These are phyloP conservation scores for Agapanthus africanus DNA, from an alignment of 106 monocot genomes.

Conservation along the genomic window DNA sequence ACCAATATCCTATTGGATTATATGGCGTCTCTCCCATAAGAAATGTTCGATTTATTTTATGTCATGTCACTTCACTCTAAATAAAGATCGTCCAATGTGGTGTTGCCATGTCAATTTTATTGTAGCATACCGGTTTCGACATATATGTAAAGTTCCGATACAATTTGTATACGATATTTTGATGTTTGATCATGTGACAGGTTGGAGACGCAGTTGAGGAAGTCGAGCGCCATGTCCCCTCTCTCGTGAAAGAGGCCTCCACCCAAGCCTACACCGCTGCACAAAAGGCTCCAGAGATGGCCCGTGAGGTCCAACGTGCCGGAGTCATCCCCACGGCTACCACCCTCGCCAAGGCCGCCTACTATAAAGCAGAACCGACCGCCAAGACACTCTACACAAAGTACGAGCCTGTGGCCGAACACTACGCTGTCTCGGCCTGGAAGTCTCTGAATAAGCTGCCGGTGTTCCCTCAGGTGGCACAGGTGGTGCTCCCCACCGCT, in stretches of 20 bases:
- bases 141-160: no score
- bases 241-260: slow-evolving; percentile 23
- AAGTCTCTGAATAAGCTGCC: slow-evolving; percentile 69
- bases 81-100: no score
- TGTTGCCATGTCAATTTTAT: no score
- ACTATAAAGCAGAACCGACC: slow-evolving; percentile 20
- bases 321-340: slow-evolving; percentile 20
- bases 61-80: no score
- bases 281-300: slow-evolving; percentile 17
- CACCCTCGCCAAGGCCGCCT: slow-evolving; percentile 9
- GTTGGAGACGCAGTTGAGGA: slow-evolving; percentile 27
- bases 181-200: slow-evolving; percentile 19
- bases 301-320: slow-evolving; percentile 27
- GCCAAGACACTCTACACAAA: slow-evolving; percentile 24
- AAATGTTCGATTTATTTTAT: no score
- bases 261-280: slow-evolving; percentile 20
- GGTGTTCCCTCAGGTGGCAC: slow-evolving; percentile 57
- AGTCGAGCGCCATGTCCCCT: slow-evolving; percentile 32
- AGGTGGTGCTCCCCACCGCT: slow-evolving; percentile 55
- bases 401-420: slow-evolving; percentile 70
- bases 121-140: no score
- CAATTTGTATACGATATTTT: no score
- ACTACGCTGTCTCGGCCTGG: slow-evolving; percentile 70
- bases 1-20: no score
- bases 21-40: no score